phyloP scores from a whole-genome alignment of 345 rosid genomes.

The Gossypium anomalum region DNA sequence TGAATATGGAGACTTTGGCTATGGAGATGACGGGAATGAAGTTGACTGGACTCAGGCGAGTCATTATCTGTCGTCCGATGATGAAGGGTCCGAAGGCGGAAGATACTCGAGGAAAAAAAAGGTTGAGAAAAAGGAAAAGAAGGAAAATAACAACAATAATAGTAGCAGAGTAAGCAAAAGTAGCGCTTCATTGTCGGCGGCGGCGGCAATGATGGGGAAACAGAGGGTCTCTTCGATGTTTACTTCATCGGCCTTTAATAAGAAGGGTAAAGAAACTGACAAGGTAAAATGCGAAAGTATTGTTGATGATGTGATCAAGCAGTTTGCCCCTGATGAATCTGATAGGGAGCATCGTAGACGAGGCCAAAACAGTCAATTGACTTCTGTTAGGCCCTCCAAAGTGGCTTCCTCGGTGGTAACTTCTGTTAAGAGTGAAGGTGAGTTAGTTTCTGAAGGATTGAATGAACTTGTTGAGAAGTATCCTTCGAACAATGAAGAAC shows the following conservation, averaged over 20 bases:
- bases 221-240: constrained; percentile 81
- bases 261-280: constrained; percentile 56
- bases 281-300: constrained; percentile 60
- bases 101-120: constrained; percentile 23
- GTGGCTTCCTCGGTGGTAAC: constrained; percentile 9
- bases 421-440: constrained; percentile 30
- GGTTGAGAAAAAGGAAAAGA: constrained; percentile 52
- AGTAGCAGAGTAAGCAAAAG: constrained; percentile 43
- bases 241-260: constrained; percentile 64
- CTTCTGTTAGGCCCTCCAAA: not conserved
- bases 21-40: constrained; percentile 79
- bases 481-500: not conserved
- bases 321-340: constrained; percentile 66
- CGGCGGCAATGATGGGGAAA: constrained; percentile 84
- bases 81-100: constrained; percentile 59
- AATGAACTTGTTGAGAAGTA: constrained; percentile 20
- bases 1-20: constrained; percentile 72
- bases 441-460: constrained; percentile 11
- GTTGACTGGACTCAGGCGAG: constrained; percentile 83
- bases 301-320: constrained; percentile 74
- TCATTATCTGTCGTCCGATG: constrained; percentile 58
- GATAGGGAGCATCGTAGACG: constrained; percentile 68
- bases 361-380: constrained; percentile 28
- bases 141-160: constrained; percentile 43
- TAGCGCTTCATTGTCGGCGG: constrained; percentile 58